Evolutionary conservation across 345 rosid species (phyloP), one percentile per base, ranked within the genome.

Genomic region (Litchi chinensis): DNA sequence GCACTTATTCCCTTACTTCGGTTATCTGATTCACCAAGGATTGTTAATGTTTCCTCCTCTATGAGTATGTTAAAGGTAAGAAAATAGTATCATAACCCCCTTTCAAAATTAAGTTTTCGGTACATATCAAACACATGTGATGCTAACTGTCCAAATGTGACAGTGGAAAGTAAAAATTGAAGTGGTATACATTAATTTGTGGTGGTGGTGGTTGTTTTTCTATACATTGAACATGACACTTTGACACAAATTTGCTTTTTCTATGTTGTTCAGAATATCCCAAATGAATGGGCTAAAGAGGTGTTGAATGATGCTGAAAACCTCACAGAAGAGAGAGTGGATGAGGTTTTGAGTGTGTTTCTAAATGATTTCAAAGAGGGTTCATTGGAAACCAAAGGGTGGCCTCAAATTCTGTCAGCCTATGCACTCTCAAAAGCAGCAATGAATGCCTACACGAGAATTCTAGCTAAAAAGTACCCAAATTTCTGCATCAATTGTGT

Each of bases 1-100:
- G 82, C 89, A 7, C 82, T 85, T 48, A 16, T 80, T 66, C 89
- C 89, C 12, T 76, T 86, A 39, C 87, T 89, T 21, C 76, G 73
- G 24, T 21, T 79, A 37, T 89, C 92, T 0, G 80, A 80, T 79
- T 82, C 87, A 0, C 80, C 89, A 4, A 79, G 85, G 67, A 86
- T 87, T 5, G 81, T 86, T 22, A 87, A 87, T 50, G 74, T 88
- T 16, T 80, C 87, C 50, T 73, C 89, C 11, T 0, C 1, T 0
- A 10, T 68, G 39, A 83, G 83, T 4, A 43, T 8, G 24, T 10
- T 86, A 46, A 66, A 83, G 88, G 89, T 86, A 79, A 32, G 12
- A 32, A 8, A 15, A 1, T 46, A 5, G 24, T 21, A 64, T 10
- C 54, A 8, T 22, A 6, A 52, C n/a, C 28, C 62, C 19, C 13